Evolutionary conservation across 192 early-diverging fungal genomes (phyloP), one percentile per base, ranked within the genome.

Genomic region (Blastocladiella britannica): DNA sequence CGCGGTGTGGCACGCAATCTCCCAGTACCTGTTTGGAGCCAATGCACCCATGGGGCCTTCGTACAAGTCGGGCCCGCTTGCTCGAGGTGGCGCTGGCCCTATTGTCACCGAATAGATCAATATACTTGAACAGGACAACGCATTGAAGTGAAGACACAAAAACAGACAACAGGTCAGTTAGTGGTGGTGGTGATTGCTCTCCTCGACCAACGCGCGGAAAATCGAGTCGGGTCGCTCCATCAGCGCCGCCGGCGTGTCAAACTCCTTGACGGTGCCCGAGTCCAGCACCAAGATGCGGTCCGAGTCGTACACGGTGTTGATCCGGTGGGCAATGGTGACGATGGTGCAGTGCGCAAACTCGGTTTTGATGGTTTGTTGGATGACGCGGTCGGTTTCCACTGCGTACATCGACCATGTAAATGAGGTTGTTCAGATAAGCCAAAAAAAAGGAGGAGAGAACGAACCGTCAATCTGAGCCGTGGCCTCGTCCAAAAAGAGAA

Each of bases 401-500:
- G n/a, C n/a, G n/a, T n/a, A n/a, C n/a, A n/a, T n/a, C n/a, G n/a
- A n/a, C n/a, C n/a, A n/a, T n/a, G n/a, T n/a, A n/a, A n/a, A n/a
- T n/a, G n/a, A n/a, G n/a, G n/a, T n/a, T n/a, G n/a, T n/a, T n/a
- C n/a, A n/a, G n/a, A n/a, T n/a, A n/a, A n/a, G n/a, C n/a, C n/a
- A n/a, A n/a, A n/a, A n/a, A n/a, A n/a, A n/a, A n/a, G n/a, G n/a
- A n/a, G n/a, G n/a, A n/a, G n/a, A n/a, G n/a, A n/a, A n/a, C n/a
- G n/a, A n/a, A n/a, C n/a, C n/a, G 15, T 47, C 37, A 20, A 47
- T 47, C 37, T 47, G 37, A 9, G 88, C 87, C 0, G 87, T 89
- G 3, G 88, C 89, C 60, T 94, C 86, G 57, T 88, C 86, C 0
- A 88, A 60, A 0, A 89, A 63, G 1, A 88, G 60, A 9, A 88